These are phyloP conservation scores for Stephania cephalantha DNA, from an alignment of 164 flowering plant species.

Conservation along the genomic window DNA sequence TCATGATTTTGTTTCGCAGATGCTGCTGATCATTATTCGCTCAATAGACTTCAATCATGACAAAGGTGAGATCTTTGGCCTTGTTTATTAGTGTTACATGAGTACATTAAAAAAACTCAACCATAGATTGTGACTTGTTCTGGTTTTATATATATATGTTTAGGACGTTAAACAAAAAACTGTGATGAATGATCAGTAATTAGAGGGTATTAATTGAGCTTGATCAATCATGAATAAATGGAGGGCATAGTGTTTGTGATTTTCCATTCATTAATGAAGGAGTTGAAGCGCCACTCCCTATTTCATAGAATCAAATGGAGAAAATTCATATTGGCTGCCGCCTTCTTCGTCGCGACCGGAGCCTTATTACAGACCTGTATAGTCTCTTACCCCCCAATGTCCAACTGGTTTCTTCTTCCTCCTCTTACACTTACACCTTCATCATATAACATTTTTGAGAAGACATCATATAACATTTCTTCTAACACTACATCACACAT, in stretches of 20 bases:
- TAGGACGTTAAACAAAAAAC: background rate
- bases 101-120: too few species aligned
- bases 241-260: background rate
- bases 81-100: background rate
- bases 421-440: conserved; percentile 2
- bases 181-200: background rate
- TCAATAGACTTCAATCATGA: background rate
- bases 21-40: too few species aligned
- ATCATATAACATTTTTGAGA: too few species aligned
- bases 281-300: background rate
- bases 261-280: conserved; percentile 3
- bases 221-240: background rate
- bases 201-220: background rate
- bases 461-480: background rate
- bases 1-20: too few species aligned
- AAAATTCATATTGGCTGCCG: background rate
- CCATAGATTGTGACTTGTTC: background rate
- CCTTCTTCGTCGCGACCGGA: background rate
- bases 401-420: conserved; percentile 7
- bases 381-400: conserved; percentile 4
- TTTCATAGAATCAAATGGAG: conserved; percentile 5
- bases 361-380: conserved; percentile 4
- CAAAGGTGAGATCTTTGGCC: background rate
- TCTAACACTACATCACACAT: conserved; percentile 3
- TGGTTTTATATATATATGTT: background rate